Evolutionary conservation across 306 rosid genomes (phyloP).

Genomic region (Elaeagnus macrophylla): DNA sequence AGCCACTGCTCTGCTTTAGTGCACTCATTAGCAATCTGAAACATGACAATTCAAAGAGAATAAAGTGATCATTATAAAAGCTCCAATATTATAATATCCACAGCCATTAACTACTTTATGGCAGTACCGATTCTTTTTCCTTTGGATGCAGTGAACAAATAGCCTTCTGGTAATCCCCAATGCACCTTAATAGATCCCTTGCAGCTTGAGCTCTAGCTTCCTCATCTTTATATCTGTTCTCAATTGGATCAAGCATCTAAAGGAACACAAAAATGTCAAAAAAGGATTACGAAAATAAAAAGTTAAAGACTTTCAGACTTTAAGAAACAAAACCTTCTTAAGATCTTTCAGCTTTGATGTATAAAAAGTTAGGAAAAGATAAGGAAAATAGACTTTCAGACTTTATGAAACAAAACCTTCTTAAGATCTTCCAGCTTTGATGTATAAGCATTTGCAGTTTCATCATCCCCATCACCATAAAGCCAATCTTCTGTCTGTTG

Average conservation of each 20-base stretch:
- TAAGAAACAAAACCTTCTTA: slow-evolving; percentile 47
- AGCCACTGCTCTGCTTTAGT: slow-evolving; percentile 65
- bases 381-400: slow-evolving; percentile 10
- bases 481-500: slow-evolving; percentile 90
- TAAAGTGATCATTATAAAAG: slow-evolving; percentile 8
- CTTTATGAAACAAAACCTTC: slow-evolving; percentile 42
- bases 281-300: slow-evolving; percentile 12
- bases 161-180: slow-evolving; percentile 28
- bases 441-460: slow-evolving; percentile 56
- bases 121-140: slow-evolving; percentile 31
- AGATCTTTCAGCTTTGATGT: slow-evolving; percentile 58
- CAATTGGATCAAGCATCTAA: slow-evolving; percentile 69
- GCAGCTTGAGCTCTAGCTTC: slow-evolving; percentile 60
- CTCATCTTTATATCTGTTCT: slow-evolving; percentile 53
- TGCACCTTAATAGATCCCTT: slow-evolving; percentile 30
- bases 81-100: neutral
- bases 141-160: slow-evolving; percentile 28
- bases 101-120: neutral
- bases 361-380: slow-evolving; percentile 40
- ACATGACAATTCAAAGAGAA: slow-evolving; percentile 1
- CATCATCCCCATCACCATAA: slow-evolving; percentile 91
- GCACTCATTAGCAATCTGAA: slow-evolving; percentile 52
- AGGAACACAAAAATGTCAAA: slow-evolving; percentile 14
- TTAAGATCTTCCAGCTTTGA: slow-evolving; percentile 64
- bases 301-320: slow-evolving; percentile 4